Conservation (phyloP, 225 moss, liverwort and hornwort species). For the Polytrichum commune region DNA sequence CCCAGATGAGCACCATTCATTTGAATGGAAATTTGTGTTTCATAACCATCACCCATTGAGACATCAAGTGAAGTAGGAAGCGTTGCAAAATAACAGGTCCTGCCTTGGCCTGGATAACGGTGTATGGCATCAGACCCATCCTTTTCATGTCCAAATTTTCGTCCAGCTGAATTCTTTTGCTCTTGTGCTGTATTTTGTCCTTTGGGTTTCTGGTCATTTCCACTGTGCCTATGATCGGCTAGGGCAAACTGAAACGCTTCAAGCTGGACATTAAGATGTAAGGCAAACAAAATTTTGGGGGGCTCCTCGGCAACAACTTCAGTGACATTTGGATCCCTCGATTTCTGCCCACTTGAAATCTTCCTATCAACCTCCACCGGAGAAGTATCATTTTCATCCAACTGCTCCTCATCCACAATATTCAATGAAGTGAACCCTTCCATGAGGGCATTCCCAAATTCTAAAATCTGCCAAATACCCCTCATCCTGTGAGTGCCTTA, state of each 20-base stretch:
- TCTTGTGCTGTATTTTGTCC: slow-evolving; percentile 8
- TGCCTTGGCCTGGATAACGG: slow-evolving; percentile 36
- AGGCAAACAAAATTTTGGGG: slow-evolving; percentile 40
- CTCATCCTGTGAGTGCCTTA: background rate
- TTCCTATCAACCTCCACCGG: slow-evolving; percentile 21
- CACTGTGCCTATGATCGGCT: slow-evolving; percentile 44
- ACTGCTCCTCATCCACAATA: slow-evolving; percentile 25
- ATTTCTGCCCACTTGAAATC: slow-evolving; percentile 20
- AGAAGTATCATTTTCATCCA: slow-evolving; percentile 14
- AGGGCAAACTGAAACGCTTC: slow-evolving; percentile 51
- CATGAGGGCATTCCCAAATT: slow-evolving; percentile 46
- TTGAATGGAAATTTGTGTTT: slow-evolving; percentile 33
- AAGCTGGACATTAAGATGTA: slow-evolving; percentile 29
- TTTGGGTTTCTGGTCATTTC: background rate
- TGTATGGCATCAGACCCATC: slow-evolving; percentile 17
- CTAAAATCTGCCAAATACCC: slow-evolving; percentile 34
- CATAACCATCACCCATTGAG: slow-evolving; percentile 46
- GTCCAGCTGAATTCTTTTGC: background rate
- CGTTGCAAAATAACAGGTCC: slow-evolving; percentile 48
- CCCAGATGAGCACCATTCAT: slow-evolving; percentile 57
- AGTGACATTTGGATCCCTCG: slow-evolving; percentile 9
- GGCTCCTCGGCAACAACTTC: slow-evolving; percentile 18
- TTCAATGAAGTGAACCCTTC: slow-evolving; percentile 40
- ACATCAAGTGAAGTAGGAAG: slow-evolving; percentile 42
- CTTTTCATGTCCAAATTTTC: slow-evolving; percentile 15